phyloP scores from a whole-genome alignment of 164 flowering plant species.

The Akebia trifoliata region DNA sequence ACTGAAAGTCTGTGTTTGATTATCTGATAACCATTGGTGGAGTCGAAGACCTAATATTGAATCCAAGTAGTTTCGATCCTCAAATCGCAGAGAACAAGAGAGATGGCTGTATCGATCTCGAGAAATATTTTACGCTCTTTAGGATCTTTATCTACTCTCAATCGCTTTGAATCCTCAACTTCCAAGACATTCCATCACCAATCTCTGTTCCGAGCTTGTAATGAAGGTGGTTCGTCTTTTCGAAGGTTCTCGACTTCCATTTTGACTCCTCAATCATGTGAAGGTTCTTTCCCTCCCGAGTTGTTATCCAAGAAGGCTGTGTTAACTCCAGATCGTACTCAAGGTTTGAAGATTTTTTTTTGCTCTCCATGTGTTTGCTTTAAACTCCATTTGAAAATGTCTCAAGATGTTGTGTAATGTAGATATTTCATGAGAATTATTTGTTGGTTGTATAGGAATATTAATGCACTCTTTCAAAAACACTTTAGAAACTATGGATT shows the following conservation, averaged over 20 bases:
- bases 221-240: conserved; percentile 1
- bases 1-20: too few species aligned
- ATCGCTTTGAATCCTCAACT: conserved; percentile 12
- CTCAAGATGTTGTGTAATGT: too few species aligned
- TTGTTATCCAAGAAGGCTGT: conserved; percentile 42
- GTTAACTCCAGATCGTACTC: conserved; percentile 38
- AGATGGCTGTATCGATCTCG: conserved; percentile 30
- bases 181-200: conserved; percentile 8
- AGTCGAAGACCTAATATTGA: too few species aligned
- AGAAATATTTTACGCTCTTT: conserved; percentile 30
- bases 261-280: conserved; percentile 51
- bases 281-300: conserved; percentile 49
- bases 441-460: too few species aligned
- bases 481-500: too few species aligned
- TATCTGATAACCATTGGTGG: too few species aligned
- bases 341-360: conserved; percentile 40
- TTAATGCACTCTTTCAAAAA: too few species aligned
- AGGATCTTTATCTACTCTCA: conserved; percentile 20
- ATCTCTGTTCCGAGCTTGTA: not conserved
- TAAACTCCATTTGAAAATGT: too few species aligned
- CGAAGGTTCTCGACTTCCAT: conserved; percentile 45
- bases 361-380: not conserved
- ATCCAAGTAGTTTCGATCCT: too few species aligned
- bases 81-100: too few species aligned
- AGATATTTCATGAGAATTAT: too few species aligned